phyloP scores from a whole-genome alignment of 805 yeast species.

The Kockiozyma suomiensis region DNA sequence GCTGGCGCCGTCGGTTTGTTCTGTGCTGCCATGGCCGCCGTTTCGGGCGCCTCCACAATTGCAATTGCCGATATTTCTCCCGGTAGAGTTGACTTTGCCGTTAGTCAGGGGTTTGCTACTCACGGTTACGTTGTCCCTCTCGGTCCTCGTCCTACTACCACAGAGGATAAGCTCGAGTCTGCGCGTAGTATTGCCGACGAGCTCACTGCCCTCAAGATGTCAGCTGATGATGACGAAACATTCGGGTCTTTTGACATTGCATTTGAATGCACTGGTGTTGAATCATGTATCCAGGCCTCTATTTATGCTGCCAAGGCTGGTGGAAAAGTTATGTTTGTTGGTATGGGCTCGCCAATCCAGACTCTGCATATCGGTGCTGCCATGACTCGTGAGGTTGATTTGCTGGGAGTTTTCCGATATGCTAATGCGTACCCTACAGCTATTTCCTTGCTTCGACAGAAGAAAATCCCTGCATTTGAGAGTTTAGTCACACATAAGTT shows the following conservation, averaged over 20 bases:
- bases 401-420: slow-evolving; percentile 42
- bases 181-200: slow-evolving; percentile 37
- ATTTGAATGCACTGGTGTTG: slow-evolving; percentile 60
- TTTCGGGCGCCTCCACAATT: slow-evolving; percentile 70
- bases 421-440: slow-evolving; percentile 41
- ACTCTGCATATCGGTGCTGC: slow-evolving; percentile 43
- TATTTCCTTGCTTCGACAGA: slow-evolving; percentile 35
- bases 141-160: slow-evolving; percentile 24
- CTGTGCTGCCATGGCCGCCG: slow-evolving; percentile 67
- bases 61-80: slow-evolving; percentile 64
- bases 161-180: slow-evolving; percentile 31
- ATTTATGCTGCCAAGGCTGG: slow-evolving; percentile 43
- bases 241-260: slow-evolving; percentile 32
- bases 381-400: slow-evolving; percentile 40
- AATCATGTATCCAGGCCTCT: slow-evolving; percentile 51
- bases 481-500: slow-evolving; percentile 40
- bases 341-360: slow-evolving; percentile 41
- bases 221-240: slow-evolving; percentile 19
- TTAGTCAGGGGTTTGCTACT: slow-evolving; percentile 40
- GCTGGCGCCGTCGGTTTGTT: slow-evolving; percentile 85
- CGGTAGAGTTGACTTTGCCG: slow-evolving; percentile 42
- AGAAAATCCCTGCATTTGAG: slow-evolving; percentile 35
- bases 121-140: slow-evolving; percentile 37
- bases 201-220: slow-evolving; percentile 21
- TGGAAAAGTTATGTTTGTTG: slow-evolving; percentile 39